These are phyloP conservation scores for Alternaria sp. DNA, from an alignment of 2,329 filamentous ascomycete species.

Conservation along the genomic window DNA sequence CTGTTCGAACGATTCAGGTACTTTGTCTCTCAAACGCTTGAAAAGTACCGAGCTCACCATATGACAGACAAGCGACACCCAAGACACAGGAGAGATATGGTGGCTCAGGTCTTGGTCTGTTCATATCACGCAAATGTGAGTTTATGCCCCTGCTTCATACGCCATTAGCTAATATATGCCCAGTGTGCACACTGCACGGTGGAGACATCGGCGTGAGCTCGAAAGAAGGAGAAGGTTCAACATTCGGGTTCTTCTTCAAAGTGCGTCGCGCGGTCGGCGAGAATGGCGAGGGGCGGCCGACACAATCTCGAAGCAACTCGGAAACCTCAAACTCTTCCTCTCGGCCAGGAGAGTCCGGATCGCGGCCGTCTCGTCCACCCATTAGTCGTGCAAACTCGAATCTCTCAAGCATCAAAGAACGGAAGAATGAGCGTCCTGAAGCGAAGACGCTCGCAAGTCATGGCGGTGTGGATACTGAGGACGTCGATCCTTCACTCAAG, in stretches of 20 bases:
- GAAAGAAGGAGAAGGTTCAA: conserved; percentile 44
- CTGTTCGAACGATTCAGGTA: conserved; percentile 54
- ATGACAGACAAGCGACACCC: conserved; percentile 43
- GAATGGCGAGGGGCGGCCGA: conserved; percentile 32
- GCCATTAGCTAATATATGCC: background rate
- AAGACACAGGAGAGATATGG: conserved; percentile 53
- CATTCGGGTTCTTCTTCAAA: conserved; percentile 49
- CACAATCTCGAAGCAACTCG: conserved; percentile 32
- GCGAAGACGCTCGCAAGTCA: conserved; percentile 11
- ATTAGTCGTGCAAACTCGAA: conserved; percentile 39
- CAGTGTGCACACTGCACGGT: conserved; percentile 47
- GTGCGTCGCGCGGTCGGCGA: conserved; percentile 34
- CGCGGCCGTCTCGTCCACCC: conserved; percentile 24
- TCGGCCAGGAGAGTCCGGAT: conserved; percentile 15
- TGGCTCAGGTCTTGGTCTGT: conserved; percentile 47
- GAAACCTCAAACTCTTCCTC: conserved; percentile 18
- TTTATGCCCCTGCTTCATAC: background rate
- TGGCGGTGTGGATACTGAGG: conserved; percentile 14
- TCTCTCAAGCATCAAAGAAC: conserved; percentile 34
- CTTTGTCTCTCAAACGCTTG: background rate
- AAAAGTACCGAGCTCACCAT: background rate
- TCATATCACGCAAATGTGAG: conserved; percentile 48
- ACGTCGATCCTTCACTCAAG: conserved; percentile 33
- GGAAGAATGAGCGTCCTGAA: conserved; percentile 20
- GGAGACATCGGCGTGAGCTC: conserved; percentile 48